These are phyloP conservation scores for Diaporthe vaccinii DNA, from an alignment of 2,329 filamentous ascomycete species.

Conservation along the genomic window DNA sequence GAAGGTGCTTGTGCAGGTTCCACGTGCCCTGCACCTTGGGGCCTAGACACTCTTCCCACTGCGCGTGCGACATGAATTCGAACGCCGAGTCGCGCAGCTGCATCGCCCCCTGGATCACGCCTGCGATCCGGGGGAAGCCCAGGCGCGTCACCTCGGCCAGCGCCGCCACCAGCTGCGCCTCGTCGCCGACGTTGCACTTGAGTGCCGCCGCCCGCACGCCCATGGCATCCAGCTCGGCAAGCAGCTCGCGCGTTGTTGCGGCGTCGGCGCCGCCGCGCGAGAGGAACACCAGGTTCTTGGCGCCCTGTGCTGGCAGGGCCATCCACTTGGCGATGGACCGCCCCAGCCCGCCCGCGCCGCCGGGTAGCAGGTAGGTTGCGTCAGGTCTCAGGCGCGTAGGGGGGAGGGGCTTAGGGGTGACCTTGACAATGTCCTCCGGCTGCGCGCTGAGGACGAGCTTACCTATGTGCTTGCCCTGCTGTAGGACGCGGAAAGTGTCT, in stretches of 20 bases:
- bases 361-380: slow-evolving; percentile 51
- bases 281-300: slow-evolving; percentile 49
- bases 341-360: slow-evolving; percentile 52
- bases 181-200: slow-evolving; percentile 49
- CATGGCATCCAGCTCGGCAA: slow-evolving; percentile 44
- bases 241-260: slow-evolving; percentile 41
- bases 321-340: slow-evolving; percentile 50
- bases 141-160: slow-evolving; percentile 41
- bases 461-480: slow-evolving; percentile 40
- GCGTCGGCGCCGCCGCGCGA: slow-evolving; percentile 47
- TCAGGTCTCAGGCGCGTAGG: slow-evolving; percentile 41
- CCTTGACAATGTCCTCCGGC: slow-evolving; percentile 43
- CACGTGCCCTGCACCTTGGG: slow-evolving; percentile 38
- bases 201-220: slow-evolving; percentile 46
- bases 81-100: slow-evolving; percentile 35
- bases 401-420: slow-evolving; percentile 37
- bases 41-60: slow-evolving; percentile 23
- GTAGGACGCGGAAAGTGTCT: slow-evolving; percentile 56
- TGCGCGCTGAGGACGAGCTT: slow-evolving; percentile 55
- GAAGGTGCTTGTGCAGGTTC: slow-evolving; percentile 43
- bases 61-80: slow-evolving; percentile 37
- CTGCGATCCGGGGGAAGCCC: slow-evolving; percentile 49
- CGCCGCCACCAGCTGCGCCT: slow-evolving; percentile 46
- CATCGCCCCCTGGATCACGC: slow-evolving; percentile 54
- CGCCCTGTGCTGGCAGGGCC: slow-evolving; percentile 46